Conservation (phyloP, 2,329 filamentous ascomycete genomes). For the Teratosphaeria epicoccoides region DNA sequence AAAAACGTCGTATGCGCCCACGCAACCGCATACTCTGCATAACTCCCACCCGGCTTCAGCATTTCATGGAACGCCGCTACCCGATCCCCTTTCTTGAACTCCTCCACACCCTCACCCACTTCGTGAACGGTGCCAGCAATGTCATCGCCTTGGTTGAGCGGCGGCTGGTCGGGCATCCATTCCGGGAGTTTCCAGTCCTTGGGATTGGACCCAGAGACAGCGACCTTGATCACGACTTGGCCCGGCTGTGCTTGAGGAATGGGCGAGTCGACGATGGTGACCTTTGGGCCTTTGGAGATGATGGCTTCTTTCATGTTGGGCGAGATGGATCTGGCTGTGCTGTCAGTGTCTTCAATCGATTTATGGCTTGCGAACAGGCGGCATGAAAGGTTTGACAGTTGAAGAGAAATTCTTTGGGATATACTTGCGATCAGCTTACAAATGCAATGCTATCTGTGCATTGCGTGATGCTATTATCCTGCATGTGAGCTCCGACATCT, state of each 20-base stretch:
- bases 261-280: slow-evolving; percentile 16
- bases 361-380: neutral
- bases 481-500: neutral
- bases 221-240: slow-evolving; percentile 19
- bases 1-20: slow-evolving; percentile 48
- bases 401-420: neutral
- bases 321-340: neutral
- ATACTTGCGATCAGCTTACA: neutral
- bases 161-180: slow-evolving; percentile 22
- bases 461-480: neutral
- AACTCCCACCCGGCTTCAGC: slow-evolving; percentile 41
- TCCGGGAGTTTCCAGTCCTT: slow-evolving; percentile 17
- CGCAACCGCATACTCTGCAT: slow-evolving; percentile 51
- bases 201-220: slow-evolving; percentile 17
- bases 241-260: slow-evolving; percentile 15
- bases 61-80: slow-evolving; percentile 48
- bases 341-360: neutral
- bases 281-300: slow-evolving; percentile 14
- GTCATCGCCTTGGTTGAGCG: slow-evolving; percentile 26
- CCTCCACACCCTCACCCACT: slow-evolving; percentile 45
- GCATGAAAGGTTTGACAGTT: neutral
- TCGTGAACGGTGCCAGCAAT: slow-evolving; percentile 38
- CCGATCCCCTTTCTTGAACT: slow-evolving; percentile 48
- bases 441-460: neutral
- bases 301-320: slow-evolving; percentile 21